phyloP scores from a whole-genome alignment of 257 asterid species.

The Solanum commersonii region DNA sequence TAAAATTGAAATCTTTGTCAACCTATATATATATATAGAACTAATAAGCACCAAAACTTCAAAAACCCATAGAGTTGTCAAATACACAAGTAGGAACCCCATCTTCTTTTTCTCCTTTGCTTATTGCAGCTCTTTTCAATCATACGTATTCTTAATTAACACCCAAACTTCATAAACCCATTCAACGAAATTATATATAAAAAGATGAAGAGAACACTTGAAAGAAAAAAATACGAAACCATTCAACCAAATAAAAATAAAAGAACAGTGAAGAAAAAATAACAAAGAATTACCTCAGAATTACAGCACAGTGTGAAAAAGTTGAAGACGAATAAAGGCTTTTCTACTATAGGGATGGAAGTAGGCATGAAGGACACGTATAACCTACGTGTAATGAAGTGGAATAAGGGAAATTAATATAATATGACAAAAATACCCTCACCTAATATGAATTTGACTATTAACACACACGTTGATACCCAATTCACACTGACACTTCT shows the following conservation, averaged over 20 bases:
- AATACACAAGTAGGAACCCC: neutral
- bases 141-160: neutral
- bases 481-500: too few species aligned
- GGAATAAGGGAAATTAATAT: too few species aligned
- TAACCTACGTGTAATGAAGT: too few species aligned
- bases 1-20: too few species aligned
- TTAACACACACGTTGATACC: too few species aligned
- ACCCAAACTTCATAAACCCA: neutral
- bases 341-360: neutral
- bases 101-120: too few species aligned
- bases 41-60: neutral
- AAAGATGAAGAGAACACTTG: too few species aligned
- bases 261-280: too few species aligned
- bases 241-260: neutral
- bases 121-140: neutral
- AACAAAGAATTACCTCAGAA: neutral
- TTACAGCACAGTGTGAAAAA: neutral
- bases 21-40: too few species aligned
- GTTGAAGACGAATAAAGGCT: neutral
- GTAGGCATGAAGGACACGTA: neutral
- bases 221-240: neutral
- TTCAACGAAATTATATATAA: neutral
- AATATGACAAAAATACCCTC: too few species aligned
- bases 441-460: too few species aligned
- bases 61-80: neutral